phyloP scores from a whole-genome alignment of 352 stramenopile species.

The Globisporangium orthogonon region DNA sequence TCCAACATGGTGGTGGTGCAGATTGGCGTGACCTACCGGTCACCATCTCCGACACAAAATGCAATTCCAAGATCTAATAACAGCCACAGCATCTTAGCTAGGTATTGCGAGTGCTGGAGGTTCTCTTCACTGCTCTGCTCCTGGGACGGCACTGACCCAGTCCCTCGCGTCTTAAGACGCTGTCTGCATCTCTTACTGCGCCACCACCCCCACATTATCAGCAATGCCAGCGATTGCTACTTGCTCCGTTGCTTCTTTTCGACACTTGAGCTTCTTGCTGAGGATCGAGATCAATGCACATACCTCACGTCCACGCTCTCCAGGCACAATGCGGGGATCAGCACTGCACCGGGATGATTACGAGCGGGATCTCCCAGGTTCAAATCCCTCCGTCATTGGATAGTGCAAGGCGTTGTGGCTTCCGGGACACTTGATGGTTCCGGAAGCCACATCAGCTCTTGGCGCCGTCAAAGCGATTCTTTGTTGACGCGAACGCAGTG shows the following conservation, averaged over 20 bases:
- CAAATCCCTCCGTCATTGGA: not conserved
- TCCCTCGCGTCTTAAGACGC: constrained; percentile 3
- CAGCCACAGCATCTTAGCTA: not conserved
- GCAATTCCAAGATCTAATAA: not conserved
- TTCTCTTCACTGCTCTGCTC: constrained; percentile 1
- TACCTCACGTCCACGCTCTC: too few relatives aligned
- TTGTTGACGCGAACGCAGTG: constrained; percentile 23
- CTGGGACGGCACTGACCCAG: constrained; percentile 1
- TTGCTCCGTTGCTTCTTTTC: constrained; percentile 1
- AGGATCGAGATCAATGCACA: not conserved
- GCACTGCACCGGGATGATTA: constrained; percentile 2
- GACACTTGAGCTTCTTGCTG: not conserved
- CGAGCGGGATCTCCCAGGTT: constrained; percentile 8
- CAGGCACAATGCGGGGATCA: too few relatives aligned
- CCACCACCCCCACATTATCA: not conserved
- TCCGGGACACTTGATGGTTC: constrained; percentile 9
- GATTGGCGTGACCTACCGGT: constrained; percentile 5
- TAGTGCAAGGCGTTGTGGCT: constrained; percentile 1
- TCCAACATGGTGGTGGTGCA: not conserved
- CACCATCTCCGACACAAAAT: constrained; percentile 4
- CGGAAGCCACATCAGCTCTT: too few relatives aligned
- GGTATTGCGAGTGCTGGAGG: too few relatives aligned
- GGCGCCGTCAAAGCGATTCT: constrained; percentile 4
- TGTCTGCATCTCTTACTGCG: too few relatives aligned
- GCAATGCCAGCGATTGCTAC: not conserved